Evolutionary conservation across 2,329 filamentous ascomycete species (phyloP).

Genomic region (Coniochaeta sp.): DNA sequence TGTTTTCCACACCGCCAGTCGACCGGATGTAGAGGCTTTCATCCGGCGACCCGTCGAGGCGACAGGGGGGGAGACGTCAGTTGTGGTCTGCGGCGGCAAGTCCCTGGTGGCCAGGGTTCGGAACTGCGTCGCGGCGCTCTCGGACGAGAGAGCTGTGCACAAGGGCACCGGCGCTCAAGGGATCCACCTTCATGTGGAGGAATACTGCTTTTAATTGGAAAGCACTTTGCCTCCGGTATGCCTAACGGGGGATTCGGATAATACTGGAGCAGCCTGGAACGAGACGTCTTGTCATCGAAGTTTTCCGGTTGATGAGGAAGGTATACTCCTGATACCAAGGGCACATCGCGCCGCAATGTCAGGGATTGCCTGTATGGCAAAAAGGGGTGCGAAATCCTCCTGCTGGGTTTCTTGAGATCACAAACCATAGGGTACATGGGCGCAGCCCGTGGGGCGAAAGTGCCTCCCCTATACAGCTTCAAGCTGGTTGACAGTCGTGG

Average conservation of each 20-base stretch:
- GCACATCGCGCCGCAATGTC: background rate
- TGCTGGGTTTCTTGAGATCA: too few species aligned
- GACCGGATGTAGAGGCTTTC: slow-evolving; percentile 44
- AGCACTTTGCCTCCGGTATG: background rate
- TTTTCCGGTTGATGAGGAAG: background rate
- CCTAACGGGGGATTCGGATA: background rate
- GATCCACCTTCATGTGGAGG: slow-evolving; percentile 53
- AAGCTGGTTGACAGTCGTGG: background rate
- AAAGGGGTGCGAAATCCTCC: too few species aligned
- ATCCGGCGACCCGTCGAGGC: slow-evolving; percentile 48
- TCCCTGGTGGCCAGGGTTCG: slow-evolving; percentile 45
- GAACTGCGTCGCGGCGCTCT: slow-evolving; percentile 47
- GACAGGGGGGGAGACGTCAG: slow-evolving; percentile 53
- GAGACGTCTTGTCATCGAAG: background rate
- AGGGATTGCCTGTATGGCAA: background rate
- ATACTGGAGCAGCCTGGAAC: background rate
- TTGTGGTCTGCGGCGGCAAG: slow-evolving; percentile 52
- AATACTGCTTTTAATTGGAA: slow-evolving; percentile 33
- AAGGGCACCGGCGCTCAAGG: slow-evolving; percentile 59
- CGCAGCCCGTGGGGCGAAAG: too few species aligned
- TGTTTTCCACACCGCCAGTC: slow-evolving; percentile 34
- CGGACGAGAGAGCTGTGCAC: slow-evolving; percentile 55
- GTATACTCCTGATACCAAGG: background rate
- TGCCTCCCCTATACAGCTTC: too few species aligned
- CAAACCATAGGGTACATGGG: too few species aligned